Conservation (phyloP, 257 asterid species). For the Catharanthus roseus region DNA sequence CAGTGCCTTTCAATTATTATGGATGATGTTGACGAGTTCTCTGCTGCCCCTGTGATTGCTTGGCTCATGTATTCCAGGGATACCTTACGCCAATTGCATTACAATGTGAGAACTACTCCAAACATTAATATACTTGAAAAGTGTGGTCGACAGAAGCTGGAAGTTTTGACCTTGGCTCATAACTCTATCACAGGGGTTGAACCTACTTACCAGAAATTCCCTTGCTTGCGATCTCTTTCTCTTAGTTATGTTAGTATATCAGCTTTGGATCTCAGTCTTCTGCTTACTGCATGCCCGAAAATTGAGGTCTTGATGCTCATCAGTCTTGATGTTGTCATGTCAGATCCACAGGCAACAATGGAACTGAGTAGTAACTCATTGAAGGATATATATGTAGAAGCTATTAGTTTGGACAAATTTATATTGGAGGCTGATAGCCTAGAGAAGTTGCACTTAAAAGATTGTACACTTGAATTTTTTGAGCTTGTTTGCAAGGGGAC, state of each 20-base stretch:
- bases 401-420: constrained; percentile 82
- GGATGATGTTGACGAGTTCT: constrained; percentile 83
- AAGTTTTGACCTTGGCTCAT: constrained; percentile 69
- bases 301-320: constrained; percentile 51
- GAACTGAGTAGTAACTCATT: constrained; percentile 65
- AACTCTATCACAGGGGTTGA: constrained; percentile 75
- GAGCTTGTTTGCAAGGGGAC: constrained; percentile 80
- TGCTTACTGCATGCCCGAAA: constrained; percentile 72
- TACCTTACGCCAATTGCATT: constrained; percentile 66
- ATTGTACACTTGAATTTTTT: constrained; percentile 76
- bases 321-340: constrained; percentile 75
- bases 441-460: constrained; percentile 80
- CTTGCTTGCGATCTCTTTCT: constrained; percentile 58
- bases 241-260: constrained; percentile 74
- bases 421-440: constrained; percentile 73
- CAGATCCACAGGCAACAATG: constrained; percentile 75
- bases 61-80: constrained; percentile 91
- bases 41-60: constrained; percentile 78
- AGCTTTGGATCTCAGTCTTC: constrained; percentile 70
- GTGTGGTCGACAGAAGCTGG: constrained; percentile 86
- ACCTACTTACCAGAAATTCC: constrained; percentile 74
- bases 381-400: constrained; percentile 77
- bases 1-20: constrained; percentile 61
- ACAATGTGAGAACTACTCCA: constrained; percentile 72
- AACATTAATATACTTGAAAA: constrained; percentile 75